Evolutionary conservation across 306 rosid genomes (phyloP), one percentile per base, ranked within the genome.

Genomic region (Vicia sativa): DNA sequence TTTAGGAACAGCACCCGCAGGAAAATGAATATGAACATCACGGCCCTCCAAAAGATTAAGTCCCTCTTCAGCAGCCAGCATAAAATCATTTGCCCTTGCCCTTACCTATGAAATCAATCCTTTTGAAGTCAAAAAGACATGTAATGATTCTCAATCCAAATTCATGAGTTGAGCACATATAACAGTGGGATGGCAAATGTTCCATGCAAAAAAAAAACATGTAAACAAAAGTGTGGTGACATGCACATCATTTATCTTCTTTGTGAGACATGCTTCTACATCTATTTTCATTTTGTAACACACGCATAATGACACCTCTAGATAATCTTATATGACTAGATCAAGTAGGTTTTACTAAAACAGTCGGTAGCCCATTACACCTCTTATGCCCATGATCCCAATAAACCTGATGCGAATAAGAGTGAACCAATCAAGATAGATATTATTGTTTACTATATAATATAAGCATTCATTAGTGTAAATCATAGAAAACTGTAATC

Each of bases 1-100:
- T 81, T 95, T 95, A 34, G 99, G 97, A 44, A 90, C 97, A 77
- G 97, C 99, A 14, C 97, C 99, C 10, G 97, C 92, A 38, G 99
- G 97, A 87, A 95, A 95, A 81, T 95, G 99, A 63, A 95, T 82
- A 67, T 95, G 99, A 79, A 95, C 77, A 66, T 95, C 99, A 48
- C 96, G 95, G 57, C 87, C 97, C 71, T 95, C 90, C 87, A 95
- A 72, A 65, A 95, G 80, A 84, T 75, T 90, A 70, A 81, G 46
- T 64, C 82, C 89, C 62, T 79, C 87, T 37, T 76, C 79, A 61
- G 87, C 81, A 83, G 87, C 84, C 78, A 95, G 71, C 72, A 63
- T 74, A 34, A 90, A 92, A 85, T 90, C 96, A 25, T 83, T 69
- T 44, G 96, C 85, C 79, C 99, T 88, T 28, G 96, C 87, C 74